These are phyloP conservation scores for Hemisphaericaspora xylanilytica DNA, from an alignment of 1,139 yeast species.

Conservation along the genomic window DNA sequence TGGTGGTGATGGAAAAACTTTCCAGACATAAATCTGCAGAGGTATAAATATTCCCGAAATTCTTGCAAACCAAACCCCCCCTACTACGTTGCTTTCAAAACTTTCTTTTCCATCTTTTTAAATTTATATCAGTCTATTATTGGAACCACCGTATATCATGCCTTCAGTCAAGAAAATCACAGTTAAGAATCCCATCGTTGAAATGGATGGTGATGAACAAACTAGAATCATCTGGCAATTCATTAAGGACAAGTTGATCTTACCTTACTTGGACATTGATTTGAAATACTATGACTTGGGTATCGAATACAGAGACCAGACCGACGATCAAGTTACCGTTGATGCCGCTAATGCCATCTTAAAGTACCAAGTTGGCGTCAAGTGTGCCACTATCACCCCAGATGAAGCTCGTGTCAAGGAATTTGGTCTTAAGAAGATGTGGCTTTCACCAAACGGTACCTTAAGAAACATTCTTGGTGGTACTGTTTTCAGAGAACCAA, in stretches of 20 bases:
- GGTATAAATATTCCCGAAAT: background rate
- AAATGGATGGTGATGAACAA: slow-evolving; percentile 96
- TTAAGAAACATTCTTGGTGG: slow-evolving; percentile 94
- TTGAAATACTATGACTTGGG: slow-evolving; percentile 91
- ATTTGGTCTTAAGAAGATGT: slow-evolving; percentile 88
- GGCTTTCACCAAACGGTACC: slow-evolving; percentile 97
- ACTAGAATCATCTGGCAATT: slow-evolving; percentile 89
- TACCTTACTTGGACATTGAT: slow-evolving; percentile 83
- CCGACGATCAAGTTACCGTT: slow-evolving; percentile 81
- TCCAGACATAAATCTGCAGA: background rate
- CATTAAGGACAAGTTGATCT: slow-evolving; percentile 76
- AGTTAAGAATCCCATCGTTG: slow-evolving; percentile 88
- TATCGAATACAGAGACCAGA: slow-evolving; percentile 78
- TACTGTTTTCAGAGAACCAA: slow-evolving; percentile 95
- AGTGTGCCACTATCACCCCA: slow-evolving; percentile 98
- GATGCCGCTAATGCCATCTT: slow-evolving; percentile 91
- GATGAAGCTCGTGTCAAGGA: slow-evolving; percentile 94
- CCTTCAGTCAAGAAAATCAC: slow-evolving; percentile 50
- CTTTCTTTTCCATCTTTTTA: background rate
- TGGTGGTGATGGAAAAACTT: too few species aligned
- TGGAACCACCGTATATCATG: slow-evolving; percentile 6
- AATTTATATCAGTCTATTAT: background rate
- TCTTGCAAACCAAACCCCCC: background rate
- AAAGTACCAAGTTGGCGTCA: slow-evolving; percentile 88
- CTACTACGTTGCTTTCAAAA: too few species aligned